Conservation (phyloP, 2,329 filamentous ascomycete species). For the Dendrostoma leiphaemia region DNA sequence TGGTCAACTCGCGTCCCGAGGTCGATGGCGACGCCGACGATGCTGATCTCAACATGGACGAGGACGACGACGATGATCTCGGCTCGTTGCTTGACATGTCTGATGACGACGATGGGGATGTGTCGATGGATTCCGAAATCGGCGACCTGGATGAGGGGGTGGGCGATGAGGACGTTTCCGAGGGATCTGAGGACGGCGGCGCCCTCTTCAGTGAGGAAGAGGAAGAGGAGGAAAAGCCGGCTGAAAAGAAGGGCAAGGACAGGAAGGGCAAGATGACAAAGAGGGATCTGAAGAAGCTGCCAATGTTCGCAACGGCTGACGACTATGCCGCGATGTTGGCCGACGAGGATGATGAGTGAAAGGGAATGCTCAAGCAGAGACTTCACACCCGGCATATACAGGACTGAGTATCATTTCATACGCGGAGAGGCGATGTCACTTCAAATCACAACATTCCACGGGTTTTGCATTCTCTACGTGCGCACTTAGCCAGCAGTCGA, state of each 20-base stretch:
- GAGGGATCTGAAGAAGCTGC: conserved; percentile 84
- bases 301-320: conserved; percentile 88
- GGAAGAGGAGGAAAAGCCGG: conserved; percentile 35
- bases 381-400: neutral
- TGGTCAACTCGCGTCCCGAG: conserved; percentile 78
- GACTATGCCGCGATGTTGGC: conserved; percentile 88
- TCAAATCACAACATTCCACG: neutral
- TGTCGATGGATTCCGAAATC: conserved; percentile 35
- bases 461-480: neutral
- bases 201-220: conserved; percentile 47
- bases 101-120: conserved; percentile 41
- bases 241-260: conserved; percentile 29
- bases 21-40: conserved; percentile 60
- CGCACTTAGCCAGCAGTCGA: neutral
- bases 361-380: conserved; percentile 20
- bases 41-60: conserved; percentile 45
- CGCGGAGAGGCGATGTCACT: no score
- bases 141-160: conserved; percentile 37
- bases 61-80: conserved; percentile 44
- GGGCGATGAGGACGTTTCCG: conserved; percentile 44
- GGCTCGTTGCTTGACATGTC: conserved; percentile 28
- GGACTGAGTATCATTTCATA: no score
- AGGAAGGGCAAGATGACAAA: conserved; percentile 62
- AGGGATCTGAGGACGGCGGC: conserved; percentile 49
- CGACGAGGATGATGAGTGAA: conserved; percentile 66